phyloP scores from a whole-genome alignment of 2,329 filamentous ascomycete genomes.

The Fusarium dlaminii region DNA sequence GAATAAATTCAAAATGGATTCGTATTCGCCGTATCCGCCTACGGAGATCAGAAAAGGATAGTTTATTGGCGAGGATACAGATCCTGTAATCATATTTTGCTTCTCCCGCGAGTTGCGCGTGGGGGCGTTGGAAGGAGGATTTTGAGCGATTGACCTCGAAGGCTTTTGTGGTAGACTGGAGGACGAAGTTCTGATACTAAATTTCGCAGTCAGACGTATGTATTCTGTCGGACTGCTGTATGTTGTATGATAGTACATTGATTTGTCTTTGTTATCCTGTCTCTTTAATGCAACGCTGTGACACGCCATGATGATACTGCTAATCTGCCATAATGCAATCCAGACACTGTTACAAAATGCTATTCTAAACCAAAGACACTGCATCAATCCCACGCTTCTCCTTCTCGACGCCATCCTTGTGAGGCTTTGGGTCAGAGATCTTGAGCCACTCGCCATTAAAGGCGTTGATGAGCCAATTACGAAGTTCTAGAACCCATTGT shows the following conservation, averaged over 20 bases:
- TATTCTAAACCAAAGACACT: neutral
- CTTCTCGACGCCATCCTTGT: conserved; percentile 40
- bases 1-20: conserved; percentile 1
- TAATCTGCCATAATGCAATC: neutral
- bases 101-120: conserved; percentile 30
- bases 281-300: conserved; percentile 11
- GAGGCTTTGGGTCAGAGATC: conserved; percentile 60
- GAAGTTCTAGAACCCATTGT: conserved; percentile 65
- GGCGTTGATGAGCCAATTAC: conserved; percentile 93
- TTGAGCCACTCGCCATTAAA: conserved; percentile 96
- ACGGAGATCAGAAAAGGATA: conserved; percentile 26
- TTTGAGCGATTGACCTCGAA: conserved; percentile 37
- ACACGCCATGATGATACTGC: conserved; percentile 1
- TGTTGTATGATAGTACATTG: conserved; percentile 49
- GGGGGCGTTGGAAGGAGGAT: conserved; percentile 30
- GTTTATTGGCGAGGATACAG: conserved; percentile 38
- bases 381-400: conserved; percentile 28
- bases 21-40: neutral
- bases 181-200: conserved; percentile 40
- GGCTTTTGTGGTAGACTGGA: conserved; percentile 40
- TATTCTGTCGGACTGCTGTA: conserved; percentile 33
- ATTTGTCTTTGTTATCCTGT: conserved; percentile 32
- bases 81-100: conserved; percentile 45
- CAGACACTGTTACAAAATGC: neutral
- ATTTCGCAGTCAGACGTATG: conserved; percentile 26